Percentiles rank a stretch among this genome's conserved stretches.
phyloP scores from a whole-genome alignment of 2,329 filamentous ascomycete genomes.

The Dichotomopilus funicola region DNA sequence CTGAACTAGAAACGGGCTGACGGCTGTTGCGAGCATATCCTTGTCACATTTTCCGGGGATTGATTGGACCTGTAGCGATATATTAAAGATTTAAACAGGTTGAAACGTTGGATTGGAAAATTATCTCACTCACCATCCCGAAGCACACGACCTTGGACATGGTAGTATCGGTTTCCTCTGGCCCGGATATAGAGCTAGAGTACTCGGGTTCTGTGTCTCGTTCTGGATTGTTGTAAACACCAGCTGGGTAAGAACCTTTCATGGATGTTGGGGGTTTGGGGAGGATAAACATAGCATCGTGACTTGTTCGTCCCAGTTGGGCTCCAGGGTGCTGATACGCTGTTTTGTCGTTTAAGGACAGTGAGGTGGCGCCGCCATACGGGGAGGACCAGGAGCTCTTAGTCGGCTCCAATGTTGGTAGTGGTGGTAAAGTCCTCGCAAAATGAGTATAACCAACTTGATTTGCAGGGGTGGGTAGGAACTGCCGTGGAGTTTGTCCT shows the following conservation, averaged over 20 bases:
- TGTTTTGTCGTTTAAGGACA: not conserved
- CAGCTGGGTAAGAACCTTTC: not conserved
- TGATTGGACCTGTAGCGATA: not conserved
- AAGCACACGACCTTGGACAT: not conserved
- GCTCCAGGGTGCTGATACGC: not conserved
- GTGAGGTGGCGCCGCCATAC: not conserved
- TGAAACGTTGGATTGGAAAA: not conserved
- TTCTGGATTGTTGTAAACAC: not conserved
- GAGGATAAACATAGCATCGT: not conserved
- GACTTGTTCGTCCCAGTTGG: not conserved
- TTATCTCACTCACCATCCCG: not conserved
- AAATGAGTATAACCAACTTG: not conserved
- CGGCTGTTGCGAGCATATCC: not conserved
- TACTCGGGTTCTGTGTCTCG: not conserved
- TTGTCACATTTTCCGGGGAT: not conserved
- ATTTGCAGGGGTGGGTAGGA: not conserved
- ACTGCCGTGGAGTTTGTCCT: not conserved
- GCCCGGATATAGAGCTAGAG: not conserved
- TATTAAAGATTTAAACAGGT: not conserved
- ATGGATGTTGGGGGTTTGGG: not conserved
- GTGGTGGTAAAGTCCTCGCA: not conserved
- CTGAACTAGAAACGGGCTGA: not conserved
- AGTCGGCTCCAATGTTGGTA: not conserved
- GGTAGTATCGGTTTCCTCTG: not conserved
- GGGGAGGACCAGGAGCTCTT: not conserved